Conservation (phyloP, 2,329 filamentous ascomycete genomes). For the Dactylellina cionopaga region DNA sequence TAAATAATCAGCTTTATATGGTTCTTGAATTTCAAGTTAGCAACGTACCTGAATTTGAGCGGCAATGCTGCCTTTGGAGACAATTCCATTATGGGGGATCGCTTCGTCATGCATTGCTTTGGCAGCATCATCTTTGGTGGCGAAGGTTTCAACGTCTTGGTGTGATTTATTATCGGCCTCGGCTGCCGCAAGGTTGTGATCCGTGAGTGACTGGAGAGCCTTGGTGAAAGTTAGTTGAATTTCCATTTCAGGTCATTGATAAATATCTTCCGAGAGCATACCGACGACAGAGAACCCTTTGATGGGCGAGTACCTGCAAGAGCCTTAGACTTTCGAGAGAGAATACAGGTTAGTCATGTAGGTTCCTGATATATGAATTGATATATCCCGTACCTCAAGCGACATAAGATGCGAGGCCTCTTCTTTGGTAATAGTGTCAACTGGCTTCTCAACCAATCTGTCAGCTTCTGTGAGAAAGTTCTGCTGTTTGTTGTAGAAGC, state of each 20-base stretch:
- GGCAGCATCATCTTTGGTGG: conserved; percentile 25
- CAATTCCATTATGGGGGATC: conserved; percentile 12
- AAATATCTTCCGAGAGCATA: too few relatives aligned
- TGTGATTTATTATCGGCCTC: neutral
- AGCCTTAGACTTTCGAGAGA: conserved; percentile 26
- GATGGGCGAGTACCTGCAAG: conserved; percentile 21
- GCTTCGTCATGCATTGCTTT: conserved; percentile 38
- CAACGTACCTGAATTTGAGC: conserved; percentile 25
- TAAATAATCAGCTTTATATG: neutral
- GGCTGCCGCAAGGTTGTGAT: conserved; percentile 21
- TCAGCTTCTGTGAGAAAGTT: conserved; percentile 59
- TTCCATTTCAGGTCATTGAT: neutral
- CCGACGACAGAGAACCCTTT: conserved; percentile 31
- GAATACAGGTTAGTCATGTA: neutral
- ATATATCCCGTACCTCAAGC: conserved; percentile 55
- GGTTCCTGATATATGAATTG: neutral
- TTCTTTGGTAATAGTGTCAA: conserved; percentile 58
- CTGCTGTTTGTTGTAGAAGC: conserved; percentile 59
- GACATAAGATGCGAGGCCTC: conserved; percentile 58
- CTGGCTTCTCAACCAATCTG: conserved; percentile 58
- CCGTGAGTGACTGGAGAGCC: conserved; percentile 36
- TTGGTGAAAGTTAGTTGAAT: neutral
- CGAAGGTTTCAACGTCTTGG: conserved; percentile 3
- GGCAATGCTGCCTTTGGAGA: conserved; percentile 28
- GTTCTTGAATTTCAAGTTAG: neutral